phyloP scores from a whole-genome alignment of 345 rosid genomes.

The Salix suchowensis region DNA sequence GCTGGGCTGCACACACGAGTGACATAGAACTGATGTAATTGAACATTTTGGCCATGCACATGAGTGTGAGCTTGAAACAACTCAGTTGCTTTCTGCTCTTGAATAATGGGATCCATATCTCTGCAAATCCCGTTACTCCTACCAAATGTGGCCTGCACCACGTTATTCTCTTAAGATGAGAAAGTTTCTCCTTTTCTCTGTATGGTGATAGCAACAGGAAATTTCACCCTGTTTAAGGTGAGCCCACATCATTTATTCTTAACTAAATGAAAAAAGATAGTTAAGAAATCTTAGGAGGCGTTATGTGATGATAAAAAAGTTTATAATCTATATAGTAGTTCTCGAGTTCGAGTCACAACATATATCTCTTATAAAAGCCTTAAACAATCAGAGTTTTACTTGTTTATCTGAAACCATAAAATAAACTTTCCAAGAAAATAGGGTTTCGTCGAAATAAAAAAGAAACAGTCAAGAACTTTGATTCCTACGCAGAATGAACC shows the following conservation, averaged over 20 bases:
- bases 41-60: constrained; percentile 29
- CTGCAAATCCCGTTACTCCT: background rate
- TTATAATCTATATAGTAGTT: rapidly evolving
- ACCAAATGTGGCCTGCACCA: background rate
- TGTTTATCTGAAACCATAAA: no score
- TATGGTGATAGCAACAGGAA: background rate
- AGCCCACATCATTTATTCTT: background rate
- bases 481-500: background rate
- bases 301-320: no score
- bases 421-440: no score
- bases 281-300: background rate
- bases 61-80: constrained; percentile 40
- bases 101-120: constrained; percentile 8
- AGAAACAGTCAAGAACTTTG: background rate
- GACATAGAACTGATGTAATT: constrained; percentile 43
- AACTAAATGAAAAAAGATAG: background rate
- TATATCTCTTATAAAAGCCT: no score
- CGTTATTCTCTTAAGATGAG: background rate
- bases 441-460: no score
- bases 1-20: constrained; percentile 41
- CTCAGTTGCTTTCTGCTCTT: constrained; percentile 9
- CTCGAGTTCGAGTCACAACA: no score
- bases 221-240: background rate
- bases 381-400: no score
- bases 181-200: background rate